Percentiles rank a stretch among this genome's conserved stretches.
Evolutionary conservation across 805 yeast species (phyloP).

Genomic region (Candida hungchunana): DNA sequence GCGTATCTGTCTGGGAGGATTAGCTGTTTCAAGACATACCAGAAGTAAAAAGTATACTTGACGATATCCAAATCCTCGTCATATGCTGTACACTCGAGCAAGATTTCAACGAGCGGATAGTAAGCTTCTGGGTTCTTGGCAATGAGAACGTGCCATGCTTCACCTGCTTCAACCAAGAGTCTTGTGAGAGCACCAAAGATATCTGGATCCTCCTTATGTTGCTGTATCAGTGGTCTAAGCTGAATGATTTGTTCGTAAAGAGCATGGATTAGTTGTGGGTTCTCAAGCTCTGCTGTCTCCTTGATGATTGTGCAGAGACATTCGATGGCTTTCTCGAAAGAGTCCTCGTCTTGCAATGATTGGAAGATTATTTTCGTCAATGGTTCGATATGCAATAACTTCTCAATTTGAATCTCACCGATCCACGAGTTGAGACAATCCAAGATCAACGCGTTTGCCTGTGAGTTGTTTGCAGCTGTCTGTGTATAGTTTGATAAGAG

Average conservation of each 20-base stretch:
- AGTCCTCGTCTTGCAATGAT: slow-evolving; percentile 51
- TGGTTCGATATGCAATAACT: slow-evolving; percentile 59
- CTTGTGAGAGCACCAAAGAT: slow-evolving; percentile 66
- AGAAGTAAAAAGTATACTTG: slow-evolving; percentile 85
- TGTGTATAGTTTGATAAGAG: slow-evolving; percentile 52
- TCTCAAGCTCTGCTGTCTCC: slow-evolving; percentile 77
- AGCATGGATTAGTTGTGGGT: slow-evolving; percentile 55
- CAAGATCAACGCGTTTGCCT: slow-evolving; percentile 44
- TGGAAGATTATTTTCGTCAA: slow-evolving; percentile 66
- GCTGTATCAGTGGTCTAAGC: slow-evolving; percentile 49
- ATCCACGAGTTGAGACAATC: slow-evolving; percentile 90
- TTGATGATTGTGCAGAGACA: slow-evolving; percentile 76
- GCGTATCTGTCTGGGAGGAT: slow-evolving; percentile 56
- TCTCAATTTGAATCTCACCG: slow-evolving; percentile 72
- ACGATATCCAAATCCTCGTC: slow-evolving; percentile 86
- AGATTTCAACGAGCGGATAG: slow-evolving; percentile 66
- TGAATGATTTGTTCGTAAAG: slow-evolving; percentile 65
- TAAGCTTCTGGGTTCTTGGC: slow-evolving; percentile 68
- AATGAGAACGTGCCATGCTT: slow-evolving; percentile 87
- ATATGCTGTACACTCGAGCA: slow-evolving; percentile 65
- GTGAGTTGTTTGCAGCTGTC: slow-evolving; percentile 25
- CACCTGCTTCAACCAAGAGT: slow-evolving; percentile 88
- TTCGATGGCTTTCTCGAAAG: slow-evolving; percentile 82
- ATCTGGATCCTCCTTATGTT: slow-evolving; percentile 41
- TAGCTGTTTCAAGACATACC: slow-evolving; percentile 76